Conservation (phyloP, 768 basidiomycete species). For the Filobasidium wieringae region DNA sequence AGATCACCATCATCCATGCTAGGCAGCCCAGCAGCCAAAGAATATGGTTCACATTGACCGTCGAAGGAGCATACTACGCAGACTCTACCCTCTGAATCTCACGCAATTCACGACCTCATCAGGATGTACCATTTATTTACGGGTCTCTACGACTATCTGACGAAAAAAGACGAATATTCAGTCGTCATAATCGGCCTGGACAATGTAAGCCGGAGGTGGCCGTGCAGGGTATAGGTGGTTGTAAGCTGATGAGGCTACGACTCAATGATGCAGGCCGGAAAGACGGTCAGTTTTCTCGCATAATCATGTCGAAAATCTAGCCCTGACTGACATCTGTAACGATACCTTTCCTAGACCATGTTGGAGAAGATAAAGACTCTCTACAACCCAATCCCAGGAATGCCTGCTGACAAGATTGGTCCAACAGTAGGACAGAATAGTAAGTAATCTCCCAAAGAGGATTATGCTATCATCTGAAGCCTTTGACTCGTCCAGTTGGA, state of each 20-base stretch:
- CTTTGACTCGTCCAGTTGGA: constrained; percentile 53
- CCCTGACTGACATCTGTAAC: neutral
- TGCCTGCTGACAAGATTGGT: constrained; percentile 84
- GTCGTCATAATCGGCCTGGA: constrained; percentile 74
- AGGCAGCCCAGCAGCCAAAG: no score
- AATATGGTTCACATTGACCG: no score
- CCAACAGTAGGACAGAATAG: constrained; percentile 98
- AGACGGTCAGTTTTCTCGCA: constrained; percentile 25
- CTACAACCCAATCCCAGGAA: constrained; percentile 72
- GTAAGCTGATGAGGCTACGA: no score
- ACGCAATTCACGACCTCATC: neutral
- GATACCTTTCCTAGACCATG: constrained; percentile 49
- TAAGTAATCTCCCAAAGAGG: constrained; percentile 40
- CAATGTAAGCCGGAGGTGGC: constrained; percentile 33
- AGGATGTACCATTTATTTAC: constrained; percentile 87
- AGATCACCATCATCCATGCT: no score
- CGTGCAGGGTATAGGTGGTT: no score
- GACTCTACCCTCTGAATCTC: no score
- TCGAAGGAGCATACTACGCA: no score
- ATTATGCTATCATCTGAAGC: neutral
- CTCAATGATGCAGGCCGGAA: constrained; percentile 21
- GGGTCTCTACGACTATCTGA: constrained; percentile 80
- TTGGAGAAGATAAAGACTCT: constrained; percentile 88
- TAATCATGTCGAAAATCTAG: constrained; percentile 4
- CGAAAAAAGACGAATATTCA: constrained; percentile 70